A percentile compares a stretch with the other conserved stretches of the same genome.
Evolutionary conservation across 2,329 filamentous ascomycete genomes (phyloP).

Genomic region (Nigrospora sphaerica): DNA sequence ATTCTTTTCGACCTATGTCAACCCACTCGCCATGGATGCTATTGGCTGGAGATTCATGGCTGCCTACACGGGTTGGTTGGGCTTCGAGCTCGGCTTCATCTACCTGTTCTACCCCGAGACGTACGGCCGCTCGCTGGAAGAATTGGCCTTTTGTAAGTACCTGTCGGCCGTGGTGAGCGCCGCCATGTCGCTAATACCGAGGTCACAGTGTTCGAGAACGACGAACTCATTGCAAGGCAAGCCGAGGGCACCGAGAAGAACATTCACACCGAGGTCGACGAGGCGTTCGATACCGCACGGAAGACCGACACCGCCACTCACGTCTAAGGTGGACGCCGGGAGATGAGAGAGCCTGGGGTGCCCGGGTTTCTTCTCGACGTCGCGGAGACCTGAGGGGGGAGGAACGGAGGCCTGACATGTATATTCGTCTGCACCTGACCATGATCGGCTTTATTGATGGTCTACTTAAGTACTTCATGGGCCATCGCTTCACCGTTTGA

Average conservation of each 20-base stretch:
- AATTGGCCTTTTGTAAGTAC: conserved; percentile 38
- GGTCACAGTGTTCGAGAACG: conserved; percentile 31
- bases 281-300: no score
- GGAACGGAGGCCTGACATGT: no score
- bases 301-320: no score
- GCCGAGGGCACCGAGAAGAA: conserved; percentile 32
- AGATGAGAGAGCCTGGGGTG: no score
- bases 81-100: conserved; percentile 43
- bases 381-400: no score
- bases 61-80: conserved; percentile 35
- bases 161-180: background rate
- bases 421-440: no score
- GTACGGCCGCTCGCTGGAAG: conserved; percentile 71
- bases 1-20: conserved; percentile 37
- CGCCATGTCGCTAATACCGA: conserved; percentile 4
- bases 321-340: no score
- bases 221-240: conserved; percentile 27
- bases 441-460: no score
- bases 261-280: conserved; percentile 10
- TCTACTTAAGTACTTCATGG: no score
- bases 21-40: conserved; percentile 32
- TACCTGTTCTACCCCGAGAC: conserved; percentile 85
- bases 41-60: conserved; percentile 35
- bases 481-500: no score
- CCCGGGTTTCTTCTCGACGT: no score